Evolutionary conservation across 1,139 yeast genomes (phyloP).

Genomic region (Magnusiomyces tetraspermus): DNA sequence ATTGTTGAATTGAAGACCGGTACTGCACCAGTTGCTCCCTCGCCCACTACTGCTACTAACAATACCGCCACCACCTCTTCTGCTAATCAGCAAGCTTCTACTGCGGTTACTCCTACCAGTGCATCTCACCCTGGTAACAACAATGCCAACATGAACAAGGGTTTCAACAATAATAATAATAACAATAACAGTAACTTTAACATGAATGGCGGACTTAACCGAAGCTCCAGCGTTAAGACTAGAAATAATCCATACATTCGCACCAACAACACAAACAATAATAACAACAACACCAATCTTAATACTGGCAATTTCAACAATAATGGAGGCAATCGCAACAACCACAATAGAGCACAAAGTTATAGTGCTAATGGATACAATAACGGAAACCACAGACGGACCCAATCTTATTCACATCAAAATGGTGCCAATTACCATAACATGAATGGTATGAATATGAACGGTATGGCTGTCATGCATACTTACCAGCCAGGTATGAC

Average conservation of each 20-base stretch:
- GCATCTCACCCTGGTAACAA: not conserved
- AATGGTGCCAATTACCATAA: not conserved
- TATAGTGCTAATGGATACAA: constrained; percentile 1
- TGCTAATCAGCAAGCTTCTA: too few relatives aligned
- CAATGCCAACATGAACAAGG: not conserved
- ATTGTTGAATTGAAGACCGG: constrained; percentile 1
- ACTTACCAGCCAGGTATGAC: too few relatives aligned
- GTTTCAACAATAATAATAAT: too few relatives aligned
- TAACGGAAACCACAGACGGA: constrained; percentile 3
- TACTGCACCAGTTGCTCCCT: not conserved
- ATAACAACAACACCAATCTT: not conserved
- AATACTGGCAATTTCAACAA: not conserved
- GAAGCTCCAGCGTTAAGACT: not conserved
- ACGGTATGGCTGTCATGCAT: too few relatives aligned
- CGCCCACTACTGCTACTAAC: not conserved
- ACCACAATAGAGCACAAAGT: not conserved
- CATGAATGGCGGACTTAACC: not conserved
- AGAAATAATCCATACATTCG: not conserved
- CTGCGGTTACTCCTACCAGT: not conserved
- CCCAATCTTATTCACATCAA: not conserved
- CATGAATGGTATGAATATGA: not conserved
- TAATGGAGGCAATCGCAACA: not conserved
- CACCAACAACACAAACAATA: not conserved
- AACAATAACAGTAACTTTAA: too few relatives aligned
- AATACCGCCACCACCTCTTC: not conserved